Evolutionary conservation across 2,329 filamentous ascomycete genomes (phyloP).

Genomic region (Tricladium varicosporioides): DNA sequence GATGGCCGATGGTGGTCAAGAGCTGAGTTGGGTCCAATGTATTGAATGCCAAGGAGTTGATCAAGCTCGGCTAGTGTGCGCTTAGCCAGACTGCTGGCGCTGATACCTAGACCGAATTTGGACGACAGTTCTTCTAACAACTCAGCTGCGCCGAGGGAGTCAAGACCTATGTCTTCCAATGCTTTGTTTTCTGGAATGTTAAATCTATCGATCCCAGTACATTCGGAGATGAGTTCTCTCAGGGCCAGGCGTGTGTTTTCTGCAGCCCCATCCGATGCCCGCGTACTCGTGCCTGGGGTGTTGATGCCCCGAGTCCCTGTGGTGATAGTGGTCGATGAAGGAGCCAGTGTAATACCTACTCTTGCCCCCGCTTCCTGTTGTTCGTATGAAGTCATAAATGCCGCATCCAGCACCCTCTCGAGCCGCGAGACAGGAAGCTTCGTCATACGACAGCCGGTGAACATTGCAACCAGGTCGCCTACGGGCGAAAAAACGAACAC

Average conservation of each 20-base stretch:
- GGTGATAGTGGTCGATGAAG: no score
- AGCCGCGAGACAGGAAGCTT: background rate
- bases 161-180: background rate
- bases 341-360: no score
- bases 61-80: background rate
- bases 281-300: no score
- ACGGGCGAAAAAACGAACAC: background rate
- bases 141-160: background rate
- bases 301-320: no score
- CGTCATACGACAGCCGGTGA: background rate
- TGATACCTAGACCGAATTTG: background rate
- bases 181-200: background rate
- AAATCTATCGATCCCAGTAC: background rate
- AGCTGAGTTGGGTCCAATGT: no score
- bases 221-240: background rate
- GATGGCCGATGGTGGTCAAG: no score
- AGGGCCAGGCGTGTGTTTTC: no score
- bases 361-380: no score
- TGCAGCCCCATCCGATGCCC: no score
- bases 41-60: no score
- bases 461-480: constrained; percentile 1
- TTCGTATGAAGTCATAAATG: no score
- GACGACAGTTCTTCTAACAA: background rate
- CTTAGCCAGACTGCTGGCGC: background rate
- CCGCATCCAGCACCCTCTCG: background rate